Evolutionary conservation across 805 yeast species (phyloP).

Genomic region (Pichia insulana): DNA sequence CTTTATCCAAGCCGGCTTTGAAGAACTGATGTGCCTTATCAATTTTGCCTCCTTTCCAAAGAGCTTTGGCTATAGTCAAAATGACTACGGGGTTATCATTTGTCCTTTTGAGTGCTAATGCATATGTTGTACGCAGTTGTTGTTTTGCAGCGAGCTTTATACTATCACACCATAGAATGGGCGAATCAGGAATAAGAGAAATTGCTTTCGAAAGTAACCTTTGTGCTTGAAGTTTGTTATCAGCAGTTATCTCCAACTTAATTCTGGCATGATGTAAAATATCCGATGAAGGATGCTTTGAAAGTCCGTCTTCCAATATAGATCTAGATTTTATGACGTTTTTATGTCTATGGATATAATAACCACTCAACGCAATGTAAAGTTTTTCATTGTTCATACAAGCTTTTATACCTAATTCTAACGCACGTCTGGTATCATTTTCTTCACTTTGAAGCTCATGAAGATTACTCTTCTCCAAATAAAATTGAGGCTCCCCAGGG

Average conservation of each 20-base stretch:
- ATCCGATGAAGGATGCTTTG: slow-evolving; percentile 41
- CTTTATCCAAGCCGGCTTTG: slow-evolving; percentile 46
- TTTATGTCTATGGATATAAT: slow-evolving; percentile 36
- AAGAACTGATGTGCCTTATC: slow-evolving; percentile 67
- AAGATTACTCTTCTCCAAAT: slow-evolving; percentile 58
- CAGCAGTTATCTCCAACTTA: slow-evolving; percentile 43
- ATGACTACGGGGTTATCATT: slow-evolving; percentile 52
- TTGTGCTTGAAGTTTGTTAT: slow-evolving; percentile 44
- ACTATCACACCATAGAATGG: slow-evolving; percentile 58
- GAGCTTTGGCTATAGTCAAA: slow-evolving; percentile 53
- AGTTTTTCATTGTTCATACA: slow-evolving; percentile 37
- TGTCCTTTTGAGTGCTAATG: slow-evolving; percentile 65
- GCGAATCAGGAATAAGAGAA: slow-evolving; percentile 46
- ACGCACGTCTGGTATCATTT: slow-evolving; percentile 38
- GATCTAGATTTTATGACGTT: slow-evolving; percentile 58
- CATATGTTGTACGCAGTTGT: slow-evolving; percentile 44
- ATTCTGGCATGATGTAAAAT: slow-evolving; percentile 52
- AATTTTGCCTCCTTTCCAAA: slow-evolving; percentile 57
- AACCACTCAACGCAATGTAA: slow-evolving; percentile 46
- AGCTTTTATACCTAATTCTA: slow-evolving; percentile 38
- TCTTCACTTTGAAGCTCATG: slow-evolving; percentile 24
- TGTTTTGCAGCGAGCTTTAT: slow-evolving; percentile 37
- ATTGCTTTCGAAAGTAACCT: slow-evolving; percentile 51
- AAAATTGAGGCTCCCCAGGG: slow-evolving; percentile 44
- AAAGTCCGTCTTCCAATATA: slow-evolving; percentile 55